A percentile compares a stretch with the other conserved stretches of the same genome.
Conservation (phyloP, 1,139 yeast species). For the Meyerozyma sp. region DNA sequence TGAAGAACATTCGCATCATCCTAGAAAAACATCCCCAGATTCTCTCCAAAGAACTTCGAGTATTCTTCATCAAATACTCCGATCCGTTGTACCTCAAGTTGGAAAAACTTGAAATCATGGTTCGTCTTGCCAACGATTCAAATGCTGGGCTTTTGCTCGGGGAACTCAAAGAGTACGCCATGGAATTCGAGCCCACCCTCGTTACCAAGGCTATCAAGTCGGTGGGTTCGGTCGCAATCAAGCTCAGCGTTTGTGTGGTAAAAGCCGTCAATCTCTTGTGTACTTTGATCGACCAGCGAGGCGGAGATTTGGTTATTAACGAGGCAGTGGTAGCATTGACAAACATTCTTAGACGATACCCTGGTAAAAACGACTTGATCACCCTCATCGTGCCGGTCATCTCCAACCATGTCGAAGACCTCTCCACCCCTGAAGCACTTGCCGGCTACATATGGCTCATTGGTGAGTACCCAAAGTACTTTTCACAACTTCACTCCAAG, state of each 20-base stretch:
- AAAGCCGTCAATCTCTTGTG: constrained; percentile 75
- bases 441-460: constrained; percentile 84
- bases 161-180: constrained; percentile 87
- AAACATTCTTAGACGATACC: constrained; percentile 76
- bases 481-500: constrained; percentile 46
- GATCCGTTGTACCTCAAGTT: constrained; percentile 92
- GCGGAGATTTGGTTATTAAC: constrained; percentile 69
- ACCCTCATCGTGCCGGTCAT: constrained; percentile 69
- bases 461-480: constrained; percentile 81
- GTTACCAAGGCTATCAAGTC: constrained; percentile 79
- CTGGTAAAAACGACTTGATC: constrained; percentile 52
- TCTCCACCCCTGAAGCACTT: constrained; percentile 59
- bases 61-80: constrained; percentile 87
- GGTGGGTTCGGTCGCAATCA: constrained; percentile 85
- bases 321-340: constrained; percentile 75
- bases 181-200: constrained; percentile 91
- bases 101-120: constrained; percentile 88
- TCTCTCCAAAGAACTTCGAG: constrained; percentile 75
- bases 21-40: constrained; percentile 84
- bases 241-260: constrained; percentile 54
- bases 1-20: constrained; percentile 85
- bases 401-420: constrained; percentile 51
- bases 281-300: constrained; percentile 70
- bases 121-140: constrained; percentile 68
- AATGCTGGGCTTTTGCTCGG: constrained; percentile 69